Conservation (phyloP, 345 rosid species). For the Odontarrhena argentea region DNA sequence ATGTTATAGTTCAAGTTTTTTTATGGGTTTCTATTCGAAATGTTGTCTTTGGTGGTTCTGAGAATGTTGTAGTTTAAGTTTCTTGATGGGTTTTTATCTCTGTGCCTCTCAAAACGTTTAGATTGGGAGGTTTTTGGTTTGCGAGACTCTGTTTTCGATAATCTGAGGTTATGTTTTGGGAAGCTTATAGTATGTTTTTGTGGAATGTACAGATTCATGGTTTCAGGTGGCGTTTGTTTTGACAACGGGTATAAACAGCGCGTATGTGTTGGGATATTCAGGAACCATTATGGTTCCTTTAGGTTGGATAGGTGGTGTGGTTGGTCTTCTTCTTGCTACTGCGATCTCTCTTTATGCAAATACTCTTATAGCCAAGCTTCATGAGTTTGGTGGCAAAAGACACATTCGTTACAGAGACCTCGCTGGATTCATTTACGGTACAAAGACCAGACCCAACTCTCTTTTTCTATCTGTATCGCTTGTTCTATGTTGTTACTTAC, state of each 20-base stretch:
- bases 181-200: conserved; percentile 24
- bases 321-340: conserved; percentile 71
- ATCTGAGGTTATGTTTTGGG: background rate
- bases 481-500: background rate
- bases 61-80: background rate
- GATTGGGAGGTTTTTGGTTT: conserved; percentile 9
- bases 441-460: conserved; percentile 6
- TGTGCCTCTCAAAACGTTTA: conserved; percentile 1
- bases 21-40: background rate
- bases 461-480: conserved; percentile 5
- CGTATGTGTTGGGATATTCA: conserved; percentile 86
- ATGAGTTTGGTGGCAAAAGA: conserved; percentile 83
- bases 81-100: background rate
- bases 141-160: conserved; percentile 9
- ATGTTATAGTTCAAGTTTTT: conserved; percentile 3
- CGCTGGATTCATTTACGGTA: conserved; percentile 80
- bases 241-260: conserved; percentile 89
- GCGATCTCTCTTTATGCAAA: conserved; percentile 75
- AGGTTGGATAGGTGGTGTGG: conserved; percentile 79
- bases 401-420: conserved; percentile 95
- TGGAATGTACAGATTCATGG: conserved; percentile 78
- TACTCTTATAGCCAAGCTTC: conserved; percentile 77
- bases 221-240: conserved; percentile 79
- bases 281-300: conserved; percentile 88
- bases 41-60: background rate